A percentile compares a stretch with the other conserved stretches of the same genome.
phyloP scores from a whole-genome alignment of 768 basidiomycete genomes.

The Calocera viscosa region DNA sequence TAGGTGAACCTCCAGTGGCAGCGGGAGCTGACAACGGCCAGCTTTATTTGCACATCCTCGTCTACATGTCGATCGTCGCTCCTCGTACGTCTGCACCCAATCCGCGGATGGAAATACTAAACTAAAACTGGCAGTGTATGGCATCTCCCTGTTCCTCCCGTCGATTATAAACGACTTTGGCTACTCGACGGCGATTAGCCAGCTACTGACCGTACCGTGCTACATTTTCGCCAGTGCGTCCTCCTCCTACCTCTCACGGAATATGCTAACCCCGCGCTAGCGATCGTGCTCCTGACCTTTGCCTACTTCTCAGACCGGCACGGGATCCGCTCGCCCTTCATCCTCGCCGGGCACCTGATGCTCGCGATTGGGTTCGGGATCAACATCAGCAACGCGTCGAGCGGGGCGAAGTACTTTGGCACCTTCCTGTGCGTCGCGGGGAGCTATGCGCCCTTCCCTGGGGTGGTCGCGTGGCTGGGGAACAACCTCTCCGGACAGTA shows the following conservation, averaged over 20 bases:
- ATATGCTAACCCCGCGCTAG: conserved; percentile 24
- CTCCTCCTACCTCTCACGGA: not conserved
- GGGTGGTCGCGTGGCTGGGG: conserved; percentile 50
- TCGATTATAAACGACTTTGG: conserved; percentile 54
- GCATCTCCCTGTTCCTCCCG: conserved; percentile 60
- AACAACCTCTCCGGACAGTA: conserved; percentile 58
- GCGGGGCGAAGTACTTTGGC: conserved; percentile 52
- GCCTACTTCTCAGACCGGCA: conserved; percentile 48
- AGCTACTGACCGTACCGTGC: conserved; percentile 56
- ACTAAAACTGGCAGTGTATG: conserved; percentile 38
- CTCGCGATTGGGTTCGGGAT: conserved; percentile 49
- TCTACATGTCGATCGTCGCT: conserved; percentile 46
- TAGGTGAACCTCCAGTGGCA: not conserved
- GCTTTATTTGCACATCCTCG: conserved; percentile 44
- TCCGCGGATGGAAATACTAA: not conserved
- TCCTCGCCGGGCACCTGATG: conserved; percentile 39
- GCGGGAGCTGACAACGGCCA: conserved; percentile 11
- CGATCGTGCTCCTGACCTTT: conserved; percentile 40
- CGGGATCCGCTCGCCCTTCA: conserved; percentile 45
- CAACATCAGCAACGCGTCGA: conserved; percentile 43
- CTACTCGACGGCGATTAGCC: conserved; percentile 41
- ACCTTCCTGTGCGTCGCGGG: conserved; percentile 57
- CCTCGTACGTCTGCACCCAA: conserved; percentile 40
- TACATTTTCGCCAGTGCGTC: conserved; percentile 49
- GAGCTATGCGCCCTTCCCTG: conserved; percentile 49